Base-by-base conservation (phyloP, 2,329 filamentous ascomycete genomes). In the Claviceps fusiformis region DNA sequence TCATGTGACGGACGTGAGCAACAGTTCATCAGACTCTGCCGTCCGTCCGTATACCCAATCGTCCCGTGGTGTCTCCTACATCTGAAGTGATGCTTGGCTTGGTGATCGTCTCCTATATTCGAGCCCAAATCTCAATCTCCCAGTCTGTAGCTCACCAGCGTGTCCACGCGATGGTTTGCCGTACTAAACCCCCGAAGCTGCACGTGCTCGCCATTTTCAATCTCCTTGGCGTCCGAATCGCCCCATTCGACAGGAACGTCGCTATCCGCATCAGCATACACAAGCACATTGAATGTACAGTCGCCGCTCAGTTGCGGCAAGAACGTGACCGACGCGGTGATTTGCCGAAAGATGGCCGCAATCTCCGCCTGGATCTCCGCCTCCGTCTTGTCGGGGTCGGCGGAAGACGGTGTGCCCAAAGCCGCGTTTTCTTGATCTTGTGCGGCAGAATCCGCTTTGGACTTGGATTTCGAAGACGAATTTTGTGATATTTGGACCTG, bases 191-290 rank as follows among this genome's bases (percentile, higher is more conserved):
- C 95, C 58, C 93, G 81, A 66, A 98, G 74, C 73, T 96, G 91
- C 35, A 98, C 93, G 67, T 93, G 90, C 75, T 98, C 93, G 46
- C 89, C 92, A 63, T 93, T 88, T 67, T 85, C 77, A 60, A 98
- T 96, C 75, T 98, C 93, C 74, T 95, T 96, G 54, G 92, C 91
- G 70, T 97, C 93, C 62, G 89, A 95, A 73, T 98, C 93, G 50
- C 93, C 93, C 93, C 93, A 98, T 70, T 98, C 93, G 56, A 98
- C 85, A 4, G 93, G 93, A 15, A 98, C 93, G 50, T 97, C 92
- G 56, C 87, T 93, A 71, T 97, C 91, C 19, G 91, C 91, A 68
- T 98, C 92, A 53, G 93, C 93, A 68, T 98, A 98, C 3, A 98
- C 93, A 45, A 98, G 80, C 50, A 98, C 92, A 66, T 98, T 98